Base-by-base conservation (phyloP, 83 land plant genomes). In the Picea abies region DNA sequence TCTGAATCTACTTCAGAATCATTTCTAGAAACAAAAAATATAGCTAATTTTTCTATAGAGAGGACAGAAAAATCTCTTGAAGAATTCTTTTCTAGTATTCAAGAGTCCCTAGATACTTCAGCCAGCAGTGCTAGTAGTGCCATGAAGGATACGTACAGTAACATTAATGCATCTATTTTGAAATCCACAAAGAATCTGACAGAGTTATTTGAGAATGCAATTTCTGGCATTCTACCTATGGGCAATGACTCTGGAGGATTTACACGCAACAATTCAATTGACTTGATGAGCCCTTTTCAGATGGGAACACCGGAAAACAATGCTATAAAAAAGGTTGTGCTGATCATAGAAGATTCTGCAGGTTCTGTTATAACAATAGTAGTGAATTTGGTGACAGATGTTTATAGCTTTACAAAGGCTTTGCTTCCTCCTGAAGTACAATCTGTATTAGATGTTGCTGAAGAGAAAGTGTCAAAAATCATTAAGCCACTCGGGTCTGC, bases 391-490 rank as follows among this genome's bases (percentile, higher is more conserved):
- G 69, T 89, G 81, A 62, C 63, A 44, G 85, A 87, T 67, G 85
- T 67, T 41, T 94, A 89, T 89, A 88, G 83, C 10, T 84, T 86
- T 4, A 80, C 87, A 23, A 94, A 94, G 78, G 84, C 79, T 44
- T 32, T 69, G 23, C 90, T 92, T 77, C 94, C 96, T 67, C 71
- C 87, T 78, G 90, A 94, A 76, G 71, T 86, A 64, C 89, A 75
- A 68, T 75, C 79, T 61, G 75, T 56, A 2, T 75, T 92, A 19
- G 89, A 80, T 69, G 60, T 73, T 11, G 84, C 85, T 63, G 96
- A 94, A 80, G 85, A 88, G 63, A 87, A 63, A 69, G 82, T 80
- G 44, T 25, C 23, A 39, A 35, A 66, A 80, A 60, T 87, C 68
- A 79, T 90, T 47, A 76, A 60, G 44, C 94, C 94, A 15, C 76